Evolutionary conservation across 768 basidiomycete genomes (phyloP).

Genomic region (Macrocybe gigantea): DNA sequence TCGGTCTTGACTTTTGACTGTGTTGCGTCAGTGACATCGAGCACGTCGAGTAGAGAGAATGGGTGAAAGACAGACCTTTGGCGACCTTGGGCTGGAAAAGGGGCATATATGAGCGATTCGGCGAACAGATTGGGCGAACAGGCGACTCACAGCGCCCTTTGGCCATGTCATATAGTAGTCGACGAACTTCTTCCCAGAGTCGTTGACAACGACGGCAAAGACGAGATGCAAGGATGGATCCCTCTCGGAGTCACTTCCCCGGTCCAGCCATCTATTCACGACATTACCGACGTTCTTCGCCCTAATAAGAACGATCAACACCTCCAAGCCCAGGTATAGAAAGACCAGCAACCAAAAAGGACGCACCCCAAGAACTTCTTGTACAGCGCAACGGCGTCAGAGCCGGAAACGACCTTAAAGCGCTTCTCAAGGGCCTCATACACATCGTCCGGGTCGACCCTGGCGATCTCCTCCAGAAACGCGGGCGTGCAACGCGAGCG

Average conservation of each 20-base stretch:
- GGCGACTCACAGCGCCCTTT: not conserved
- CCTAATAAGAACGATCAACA: not conserved
- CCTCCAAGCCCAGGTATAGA: not conserved
- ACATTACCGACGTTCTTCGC: slow-evolving; percentile 6
- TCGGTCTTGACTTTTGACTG: slow-evolving; percentile 16
- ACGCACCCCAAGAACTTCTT: slow-evolving; percentile 36
- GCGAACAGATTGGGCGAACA: slow-evolving; percentile 5
- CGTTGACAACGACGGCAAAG: not conserved
- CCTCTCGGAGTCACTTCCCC: not conserved
- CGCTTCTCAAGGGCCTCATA: slow-evolving; percentile 26
- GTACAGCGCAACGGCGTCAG: slow-evolving; percentile 35
- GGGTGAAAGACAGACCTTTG: slow-evolving; percentile 3
- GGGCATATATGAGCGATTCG: slow-evolving; percentile 6
- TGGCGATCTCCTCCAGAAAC: slow-evolving; percentile 36
- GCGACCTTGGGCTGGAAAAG: not conserved
- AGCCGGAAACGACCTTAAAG: slow-evolving; percentile 35
- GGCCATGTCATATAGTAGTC: slow-evolving; percentile 1
- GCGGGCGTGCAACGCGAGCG: slow-evolving; percentile 39
- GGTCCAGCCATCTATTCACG: not conserved
- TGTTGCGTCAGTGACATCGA: not conserved
- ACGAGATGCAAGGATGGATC: not conserved
- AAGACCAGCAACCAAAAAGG: not conserved
- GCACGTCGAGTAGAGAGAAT: not conserved
- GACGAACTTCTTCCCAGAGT: not conserved
- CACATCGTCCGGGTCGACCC: slow-evolving; percentile 20